phyloP scores from a whole-genome alignment of 2,329 filamentous ascomycete genomes.

The Aspergillus fumigatus region DNA sequence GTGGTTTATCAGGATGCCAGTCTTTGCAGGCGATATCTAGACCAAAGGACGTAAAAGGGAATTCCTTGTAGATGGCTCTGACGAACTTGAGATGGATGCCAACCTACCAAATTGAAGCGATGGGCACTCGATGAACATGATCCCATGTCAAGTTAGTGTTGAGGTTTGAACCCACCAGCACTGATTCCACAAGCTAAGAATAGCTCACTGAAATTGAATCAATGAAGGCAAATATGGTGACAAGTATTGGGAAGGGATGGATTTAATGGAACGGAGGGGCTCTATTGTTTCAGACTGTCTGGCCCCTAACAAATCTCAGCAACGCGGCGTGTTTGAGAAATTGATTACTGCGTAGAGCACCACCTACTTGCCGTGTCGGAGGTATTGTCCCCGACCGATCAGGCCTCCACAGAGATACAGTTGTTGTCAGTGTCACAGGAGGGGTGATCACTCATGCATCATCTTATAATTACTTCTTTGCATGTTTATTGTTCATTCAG shows the following conservation, averaged over 20 bases:
- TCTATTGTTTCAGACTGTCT: background rate
- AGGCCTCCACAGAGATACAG: background rate
- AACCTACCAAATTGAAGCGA: no score
- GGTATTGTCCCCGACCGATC: background rate
- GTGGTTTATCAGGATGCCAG: background rate
- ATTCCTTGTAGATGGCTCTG: no score
- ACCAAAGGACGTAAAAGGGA: no score
- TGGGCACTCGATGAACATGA: background rate
- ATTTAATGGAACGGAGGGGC: background rate
- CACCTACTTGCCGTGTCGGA: background rate
- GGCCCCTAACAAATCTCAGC: constrained; percentile 1
- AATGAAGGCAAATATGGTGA: background rate
- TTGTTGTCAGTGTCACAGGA: background rate
- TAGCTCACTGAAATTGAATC: background rate
- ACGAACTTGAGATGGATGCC: no score
- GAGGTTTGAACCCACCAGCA: background rate
- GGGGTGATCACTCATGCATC: background rate
- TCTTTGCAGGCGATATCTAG: background rate
- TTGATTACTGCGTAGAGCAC: background rate
- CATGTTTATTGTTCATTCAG: background rate
- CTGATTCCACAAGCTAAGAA: background rate
- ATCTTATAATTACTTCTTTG: background rate
- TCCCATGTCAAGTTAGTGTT: background rate
- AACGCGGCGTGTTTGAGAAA: background rate
- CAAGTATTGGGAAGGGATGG: background rate